A percentile compares a stretch with the other conserved stretches of the same genome.
Evolutionary conservation across 441 rosid genomes (phyloP).

Genomic region (Gossypium gossypioides): DNA sequence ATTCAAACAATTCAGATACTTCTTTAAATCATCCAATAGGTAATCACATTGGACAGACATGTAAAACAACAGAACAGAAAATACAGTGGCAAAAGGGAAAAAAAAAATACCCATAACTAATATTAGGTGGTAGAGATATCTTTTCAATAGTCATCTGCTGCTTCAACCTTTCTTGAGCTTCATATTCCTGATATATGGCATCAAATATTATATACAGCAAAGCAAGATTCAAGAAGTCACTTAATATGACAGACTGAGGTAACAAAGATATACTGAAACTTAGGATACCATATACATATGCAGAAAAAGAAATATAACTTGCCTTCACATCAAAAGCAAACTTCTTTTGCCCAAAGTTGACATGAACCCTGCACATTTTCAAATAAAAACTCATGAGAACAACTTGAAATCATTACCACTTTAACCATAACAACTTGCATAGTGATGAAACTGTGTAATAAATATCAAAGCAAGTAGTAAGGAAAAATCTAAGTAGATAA

Average conservation of each 20-base stretch:
- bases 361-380: constrained; percentile 51
- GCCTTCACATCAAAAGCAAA: constrained; percentile 81
- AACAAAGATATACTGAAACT: not conserved
- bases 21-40: not conserved
- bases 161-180: constrained; percentile 64
- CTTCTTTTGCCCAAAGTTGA: constrained; percentile 73
- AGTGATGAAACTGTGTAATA: not conserved
- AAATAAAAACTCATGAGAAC: constrained; percentile 8
- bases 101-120: constrained; percentile 59
- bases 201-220: not conserved
- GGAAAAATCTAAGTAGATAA: not conserved
- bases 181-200: constrained; percentile 50
- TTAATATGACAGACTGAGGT: not conserved
- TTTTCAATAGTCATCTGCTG: constrained; percentile 54
- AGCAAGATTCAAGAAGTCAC: not conserved
- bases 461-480: not conserved
- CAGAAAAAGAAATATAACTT: constrained; percentile 15
- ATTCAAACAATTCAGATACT: not conserved
- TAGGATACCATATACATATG: not conserved
- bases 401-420: not conserved
- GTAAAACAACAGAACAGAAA: not conserved
- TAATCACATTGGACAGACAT: not conserved
- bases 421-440: not conserved
- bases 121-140: constrained; percentile 46
- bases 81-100: not conserved